phyloP scores from a whole-genome alignment of 2,329 filamentous ascomycete species.

The Xylaria sp. region DNA sequence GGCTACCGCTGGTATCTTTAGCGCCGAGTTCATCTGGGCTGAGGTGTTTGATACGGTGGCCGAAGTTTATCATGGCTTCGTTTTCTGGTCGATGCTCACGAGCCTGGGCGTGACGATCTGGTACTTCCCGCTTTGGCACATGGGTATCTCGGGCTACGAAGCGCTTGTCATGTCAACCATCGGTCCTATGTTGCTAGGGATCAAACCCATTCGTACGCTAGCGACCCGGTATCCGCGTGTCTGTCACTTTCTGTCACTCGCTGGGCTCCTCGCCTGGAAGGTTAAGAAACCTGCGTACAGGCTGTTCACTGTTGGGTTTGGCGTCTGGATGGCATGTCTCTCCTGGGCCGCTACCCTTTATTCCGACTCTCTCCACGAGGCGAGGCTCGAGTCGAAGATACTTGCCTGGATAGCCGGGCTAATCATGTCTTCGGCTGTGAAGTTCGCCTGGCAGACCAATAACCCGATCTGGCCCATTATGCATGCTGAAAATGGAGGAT shows the following conservation, averaged over 20 bases:
- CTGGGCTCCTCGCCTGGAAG: constrained; percentile 78
- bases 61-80: constrained; percentile 91
- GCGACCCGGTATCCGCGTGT: constrained; percentile 69
- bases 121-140: constrained; percentile 99
- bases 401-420: constrained; percentile 81
- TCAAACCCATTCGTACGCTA: constrained; percentile 68
- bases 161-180: constrained; percentile 82
- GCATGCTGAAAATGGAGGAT: constrained; percentile 86
- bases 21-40: constrained; percentile 70
- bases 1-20: constrained; percentile 70
- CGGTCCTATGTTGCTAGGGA: constrained; percentile 77
- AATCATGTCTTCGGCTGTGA: constrained; percentile 82
- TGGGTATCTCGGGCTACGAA: constrained; percentile 98
- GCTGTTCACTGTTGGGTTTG: constrained; percentile 80
- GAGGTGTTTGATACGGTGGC: constrained; percentile 80
- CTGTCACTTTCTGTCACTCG: constrained; percentile 76
- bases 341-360: constrained; percentile 84
- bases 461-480: constrained; percentile 97
- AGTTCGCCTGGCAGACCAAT: constrained; percentile 92
- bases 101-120: constrained; percentile 87
- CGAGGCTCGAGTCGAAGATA: constrained; percentile 78
- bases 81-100: constrained; percentile 95
- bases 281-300: constrained; percentile 72
- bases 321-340: constrained; percentile 77
- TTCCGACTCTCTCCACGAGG: constrained; percentile 73